Evolutionary conservation across 129 eudicot genomes (phyloP).

Genomic region (Flaveria robusta): DNA sequence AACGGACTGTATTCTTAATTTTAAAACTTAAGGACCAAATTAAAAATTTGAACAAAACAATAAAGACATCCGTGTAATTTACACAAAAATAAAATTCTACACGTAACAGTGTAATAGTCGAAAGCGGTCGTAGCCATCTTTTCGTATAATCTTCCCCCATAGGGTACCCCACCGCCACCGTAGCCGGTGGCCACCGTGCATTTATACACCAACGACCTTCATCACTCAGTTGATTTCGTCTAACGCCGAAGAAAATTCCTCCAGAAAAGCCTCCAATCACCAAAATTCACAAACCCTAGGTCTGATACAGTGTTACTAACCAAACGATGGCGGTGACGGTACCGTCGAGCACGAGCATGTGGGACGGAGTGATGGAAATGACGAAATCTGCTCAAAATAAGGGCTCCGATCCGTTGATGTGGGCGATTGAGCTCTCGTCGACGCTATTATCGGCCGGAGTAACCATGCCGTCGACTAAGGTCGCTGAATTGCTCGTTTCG

Average conservation of each 20-base stretch:
- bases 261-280: background rate
- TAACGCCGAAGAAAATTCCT: background rate
- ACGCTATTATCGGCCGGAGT: conserved; percentile 64
- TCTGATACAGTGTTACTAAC: background rate
- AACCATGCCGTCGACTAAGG: conserved; percentile 65
- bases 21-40: too few relatives aligned
- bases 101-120: background rate
- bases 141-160: background rate
- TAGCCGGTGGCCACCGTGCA: conserved; percentile 19
- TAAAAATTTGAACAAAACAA: too few relatives aligned
- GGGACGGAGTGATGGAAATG: conserved; percentile 68
- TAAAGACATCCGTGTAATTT: too few relatives aligned
- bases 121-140: background rate
- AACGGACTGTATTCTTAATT: too few relatives aligned
- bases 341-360: conserved; percentile 36
- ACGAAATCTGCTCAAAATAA: conserved; percentile 72
- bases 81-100: too few relatives aligned
- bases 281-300: conserved; percentile 14
- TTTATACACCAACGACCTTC: conserved; percentile 14
- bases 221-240: background rate
- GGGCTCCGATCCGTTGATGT: conserved; percentile 61
- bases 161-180: background rate
- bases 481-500: conserved; percentile 64
- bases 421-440: conserved; percentile 68
- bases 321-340: conserved; percentile 43